These are phyloP conservation scores for Myotisia sp. DNA, from an alignment of 2,329 filamentous ascomycete species.

Conservation along the genomic window DNA sequence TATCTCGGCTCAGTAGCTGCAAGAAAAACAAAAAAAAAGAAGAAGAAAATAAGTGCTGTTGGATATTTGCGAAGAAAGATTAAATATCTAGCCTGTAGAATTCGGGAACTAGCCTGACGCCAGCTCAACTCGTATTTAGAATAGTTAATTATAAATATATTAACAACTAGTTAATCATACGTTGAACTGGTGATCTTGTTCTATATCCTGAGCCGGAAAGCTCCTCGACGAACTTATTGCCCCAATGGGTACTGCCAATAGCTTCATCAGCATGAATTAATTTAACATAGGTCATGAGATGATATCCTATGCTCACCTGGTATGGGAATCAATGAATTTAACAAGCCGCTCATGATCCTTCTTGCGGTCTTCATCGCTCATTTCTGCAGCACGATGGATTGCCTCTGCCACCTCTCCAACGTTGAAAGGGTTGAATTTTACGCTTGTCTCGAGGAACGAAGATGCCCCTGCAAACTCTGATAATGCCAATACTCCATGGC, in stretches of 20 bases:
- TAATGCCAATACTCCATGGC: conserved; percentile 80
- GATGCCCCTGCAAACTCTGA: conserved; percentile 94
- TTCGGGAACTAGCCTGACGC: no score
- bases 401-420: conserved; percentile 80
- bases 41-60: no score
- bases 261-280: neutral
- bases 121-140: no score
- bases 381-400: conserved; percentile 73
- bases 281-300: neutral
- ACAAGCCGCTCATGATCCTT: conserved; percentile 72
- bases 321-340: conserved; percentile 85
- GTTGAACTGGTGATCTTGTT: conserved; percentile 34
- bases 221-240: conserved; percentile 8
- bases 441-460: conserved; percentile 70
- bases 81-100: no score
- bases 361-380: conserved; percentile 66
- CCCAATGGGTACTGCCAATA: conserved; percentile 8
- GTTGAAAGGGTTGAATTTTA: conserved; percentile 93
- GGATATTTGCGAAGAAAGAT: no score
- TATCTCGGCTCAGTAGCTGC: no score
- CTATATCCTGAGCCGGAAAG: conserved; percentile 7
- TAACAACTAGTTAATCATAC: no score
- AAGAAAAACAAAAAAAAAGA: no score
- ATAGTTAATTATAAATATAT: no score
- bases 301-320: conserved; percentile 38